Evolutionary conservation across 2,329 filamentous ascomycete genomes (phyloP), one percentile per base, ranked within the genome.

Genomic region (Alternaria sp.): DNA sequence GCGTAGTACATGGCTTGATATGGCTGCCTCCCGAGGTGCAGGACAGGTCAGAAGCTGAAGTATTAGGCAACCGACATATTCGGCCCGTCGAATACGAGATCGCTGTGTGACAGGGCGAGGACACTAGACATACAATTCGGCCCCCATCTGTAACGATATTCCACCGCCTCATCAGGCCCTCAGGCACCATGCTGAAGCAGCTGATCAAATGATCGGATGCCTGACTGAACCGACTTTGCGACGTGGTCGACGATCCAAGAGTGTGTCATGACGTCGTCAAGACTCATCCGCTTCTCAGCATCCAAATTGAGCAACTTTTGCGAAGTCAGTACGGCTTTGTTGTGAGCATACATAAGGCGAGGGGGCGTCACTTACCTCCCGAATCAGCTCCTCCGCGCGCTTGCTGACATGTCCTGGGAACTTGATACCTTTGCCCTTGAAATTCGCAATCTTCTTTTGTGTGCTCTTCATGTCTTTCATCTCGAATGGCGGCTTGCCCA

Each of bases 401-500:
- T 90, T 83, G 76, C 92, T 96, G 59, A 98, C 90, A 79, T 93
- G 97, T 3, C 88, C 88, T 11, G 94, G 94, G 52, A 97, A 89
- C 1, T 89, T 90, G 92, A 97, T n/a, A 0, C 62, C 96, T 74
- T 97, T 93, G 12, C 90, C 92, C 71, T 91, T 86, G 12, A 90
- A 88, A 2, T 62, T 62, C 10, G 69, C 74, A 78, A 97, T 97
- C 73, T 92, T 88, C 73, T 92, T 86, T 72, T 96, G 93, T 30
- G 95, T 97, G 90, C 95, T 67, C 49, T 59, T 94, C 64, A 93
- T 87, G 3, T 91, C 91, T 6, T 92, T 93, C 76, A 97, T 93
- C 81, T 97, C 94, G 75, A 97, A 97, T 2, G 94, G 95, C 15
- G 94, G 93, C 83, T 96, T 93, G 62, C 94, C 94, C 40, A 96